Percentiles rank a stretch among this genome's conserved stretches.
These are phyloP conservation scores for Wickerhamomyces chaumierensis DNA, from an alignment of 805 yeast species.

Conservation along the genomic window DNA sequence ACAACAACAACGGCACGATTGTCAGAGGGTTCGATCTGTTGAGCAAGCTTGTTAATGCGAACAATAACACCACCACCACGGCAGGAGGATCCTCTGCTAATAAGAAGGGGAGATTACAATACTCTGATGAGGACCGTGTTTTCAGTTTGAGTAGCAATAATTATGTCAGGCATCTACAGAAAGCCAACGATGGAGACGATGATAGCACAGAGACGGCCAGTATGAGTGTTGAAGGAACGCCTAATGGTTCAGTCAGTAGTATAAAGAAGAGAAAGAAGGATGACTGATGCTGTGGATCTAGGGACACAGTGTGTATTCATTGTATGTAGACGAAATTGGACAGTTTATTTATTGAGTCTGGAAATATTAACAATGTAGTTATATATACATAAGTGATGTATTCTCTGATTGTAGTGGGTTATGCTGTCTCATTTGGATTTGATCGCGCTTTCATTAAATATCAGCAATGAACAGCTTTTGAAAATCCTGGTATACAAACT, in stretches of 20 bases:
- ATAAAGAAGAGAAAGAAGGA: constrained; percentile 8
- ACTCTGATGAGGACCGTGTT: constrained; percentile 68
- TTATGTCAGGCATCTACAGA: constrained; percentile 51
- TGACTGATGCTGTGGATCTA: constrained; percentile 2
- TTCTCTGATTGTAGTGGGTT: too few species aligned
- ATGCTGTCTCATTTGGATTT: too few species aligned
- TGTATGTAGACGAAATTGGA: too few species aligned
- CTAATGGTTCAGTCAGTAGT: constrained; percentile 2
- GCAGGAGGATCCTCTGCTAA: constrained; percentile 5
- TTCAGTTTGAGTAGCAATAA: constrained; percentile 68
- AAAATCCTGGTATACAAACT: too few species aligned
- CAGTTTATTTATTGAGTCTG: too few species aligned
- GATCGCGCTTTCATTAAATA: too few species aligned
- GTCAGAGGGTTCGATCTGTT: constrained; percentile 87
- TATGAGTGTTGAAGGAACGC: constrained; percentile 13
- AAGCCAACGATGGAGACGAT: constrained; percentile 27
- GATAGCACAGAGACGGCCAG: constrained; percentile 10
- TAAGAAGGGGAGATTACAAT: constrained; percentile 33
- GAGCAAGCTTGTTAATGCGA: constrained; percentile 31
- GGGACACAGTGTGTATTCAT: too few species aligned
- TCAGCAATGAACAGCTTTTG: too few species aligned
- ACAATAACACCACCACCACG: background rate
- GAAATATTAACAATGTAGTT: too few species aligned
- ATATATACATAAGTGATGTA: too few species aligned
- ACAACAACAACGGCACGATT: constrained; percentile 62